phyloP scores from a whole-genome alignment of 2,329 filamentous ascomycete genomes.

The Phialophora expanda region DNA sequence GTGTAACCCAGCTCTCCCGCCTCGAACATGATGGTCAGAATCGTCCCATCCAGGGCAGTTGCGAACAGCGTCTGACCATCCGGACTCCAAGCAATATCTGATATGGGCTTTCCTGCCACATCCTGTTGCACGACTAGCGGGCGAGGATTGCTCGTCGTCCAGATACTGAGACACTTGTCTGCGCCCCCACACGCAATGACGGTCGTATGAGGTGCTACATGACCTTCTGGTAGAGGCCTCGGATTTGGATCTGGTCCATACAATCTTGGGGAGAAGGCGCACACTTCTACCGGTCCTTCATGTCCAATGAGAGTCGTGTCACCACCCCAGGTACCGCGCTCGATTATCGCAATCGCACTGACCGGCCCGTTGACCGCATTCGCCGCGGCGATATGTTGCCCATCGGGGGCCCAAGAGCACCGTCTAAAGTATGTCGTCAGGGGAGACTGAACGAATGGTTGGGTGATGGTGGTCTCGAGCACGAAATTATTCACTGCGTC shows the following conservation, averaged over 20 bases:
- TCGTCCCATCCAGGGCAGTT: constrained; percentile 86
- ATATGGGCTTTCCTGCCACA: constrained; percentile 86
- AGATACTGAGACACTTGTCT: constrained; percentile 93
- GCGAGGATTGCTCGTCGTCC: constrained; percentile 94
- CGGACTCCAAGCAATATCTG: constrained; percentile 90
- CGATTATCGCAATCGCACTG: constrained; percentile 94
- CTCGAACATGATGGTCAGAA: constrained; percentile 81
- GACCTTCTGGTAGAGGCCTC: constrained; percentile 54
- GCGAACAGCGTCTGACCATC: constrained; percentile 86
- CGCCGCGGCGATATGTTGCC: constrained; percentile 93
- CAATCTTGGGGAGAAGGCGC: constrained; percentile 90
- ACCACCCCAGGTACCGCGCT: constrained; percentile 88
- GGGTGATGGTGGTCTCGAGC: constrained; percentile 85
- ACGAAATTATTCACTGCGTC: constrained; percentile 98
- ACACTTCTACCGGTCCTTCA: constrained; percentile 95
- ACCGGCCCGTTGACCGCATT: constrained; percentile 98
- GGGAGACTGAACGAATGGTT: constrained; percentile 87
- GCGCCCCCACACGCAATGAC: constrained; percentile 97
- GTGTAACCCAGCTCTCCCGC: constrained; percentile 88
- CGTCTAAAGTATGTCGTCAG: constrained; percentile 95
- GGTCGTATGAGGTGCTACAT: constrained; percentile 68
- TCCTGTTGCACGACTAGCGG: constrained; percentile 91
- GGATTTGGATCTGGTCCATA: constrained; percentile 74
- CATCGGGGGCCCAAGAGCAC: constrained; percentile 97
- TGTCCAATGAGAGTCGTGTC: constrained; percentile 98